Evolutionary conservation across 768 basidiomycete species (phyloP).

Genomic region (Neoboletus brunneissimus): DNA sequence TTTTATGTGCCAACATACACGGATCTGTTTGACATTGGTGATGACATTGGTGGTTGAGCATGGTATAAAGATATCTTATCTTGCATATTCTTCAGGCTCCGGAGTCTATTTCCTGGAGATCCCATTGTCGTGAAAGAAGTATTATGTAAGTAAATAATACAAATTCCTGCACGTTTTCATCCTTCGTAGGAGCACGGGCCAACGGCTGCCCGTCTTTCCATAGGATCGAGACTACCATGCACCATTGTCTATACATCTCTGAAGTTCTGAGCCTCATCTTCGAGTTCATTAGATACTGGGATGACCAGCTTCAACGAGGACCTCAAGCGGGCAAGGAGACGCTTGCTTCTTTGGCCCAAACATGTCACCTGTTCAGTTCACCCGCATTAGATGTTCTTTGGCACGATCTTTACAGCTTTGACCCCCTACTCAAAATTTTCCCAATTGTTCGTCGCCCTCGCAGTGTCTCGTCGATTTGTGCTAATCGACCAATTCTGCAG

Average conservation of each 20-base stretch:
- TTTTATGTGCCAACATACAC: too few relatives aligned
- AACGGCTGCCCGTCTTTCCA: background rate
- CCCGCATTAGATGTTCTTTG: slow-evolving; percentile 14
- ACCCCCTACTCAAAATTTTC: slow-evolving; percentile 8
- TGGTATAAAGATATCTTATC: background rate
- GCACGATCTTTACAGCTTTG: slow-evolving; percentile 9
- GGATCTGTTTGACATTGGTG: too few relatives aligned
- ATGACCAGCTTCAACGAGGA: background rate
- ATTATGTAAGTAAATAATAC: background rate
- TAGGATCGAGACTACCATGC: slow-evolving; percentile 37
- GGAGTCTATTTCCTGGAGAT: too few relatives aligned
- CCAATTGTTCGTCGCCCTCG: slow-evolving; percentile 2
- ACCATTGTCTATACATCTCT: slow-evolving; percentile 10
- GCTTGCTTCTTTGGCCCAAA: slow-evolving; percentile 10
- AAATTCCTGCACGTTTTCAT: background rate
- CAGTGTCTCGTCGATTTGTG: background rate
- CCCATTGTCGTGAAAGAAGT: too few relatives aligned
- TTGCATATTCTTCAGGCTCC: background rate
- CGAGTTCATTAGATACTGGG: background rate
- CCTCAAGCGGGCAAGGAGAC: background rate
- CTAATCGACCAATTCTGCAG: background rate
- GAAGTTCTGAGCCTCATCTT: slow-evolving; percentile 14
- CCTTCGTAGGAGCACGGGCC: background rate
- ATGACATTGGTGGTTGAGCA: too few relatives aligned
- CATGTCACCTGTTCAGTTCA: slow-evolving; percentile 14